Percentiles rank a stretch among this genome's conserved stretches.
Evolutionary conservation across 2,329 filamentous ascomycete species (phyloP).

Genomic region (Stagonosporopsis cucurbitacearum): DNA sequence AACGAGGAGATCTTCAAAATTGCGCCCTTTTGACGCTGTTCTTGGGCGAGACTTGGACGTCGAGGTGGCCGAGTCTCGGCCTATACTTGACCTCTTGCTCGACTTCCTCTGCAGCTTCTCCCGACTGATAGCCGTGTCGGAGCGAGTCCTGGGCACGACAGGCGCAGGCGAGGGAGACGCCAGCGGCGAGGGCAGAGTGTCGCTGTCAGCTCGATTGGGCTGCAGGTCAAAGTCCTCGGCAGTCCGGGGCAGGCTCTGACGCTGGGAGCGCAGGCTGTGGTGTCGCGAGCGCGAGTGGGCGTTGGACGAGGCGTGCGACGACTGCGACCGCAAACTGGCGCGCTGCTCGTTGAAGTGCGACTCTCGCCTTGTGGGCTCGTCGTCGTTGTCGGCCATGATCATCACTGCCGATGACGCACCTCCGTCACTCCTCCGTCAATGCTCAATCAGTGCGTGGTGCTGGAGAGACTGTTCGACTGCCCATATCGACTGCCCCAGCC

Average conservation of each 20-base stretch:
- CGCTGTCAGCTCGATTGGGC: constrained; percentile 23
- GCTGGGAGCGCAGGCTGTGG: constrained; percentile 13
- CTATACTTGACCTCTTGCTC: constrained; percentile 20
- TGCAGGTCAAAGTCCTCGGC: constrained; percentile 6
- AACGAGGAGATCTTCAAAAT: constrained; percentile 20
- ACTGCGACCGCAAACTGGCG: constrained; percentile 33
- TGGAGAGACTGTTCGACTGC: too few species aligned
- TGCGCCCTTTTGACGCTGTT: constrained; percentile 17
- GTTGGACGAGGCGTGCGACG: constrained; percentile 23
- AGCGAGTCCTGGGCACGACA: constrained; percentile 11
- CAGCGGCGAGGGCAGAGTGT: constrained; percentile 7
- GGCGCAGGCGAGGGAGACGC: constrained; percentile 22
- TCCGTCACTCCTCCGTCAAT: background rate
- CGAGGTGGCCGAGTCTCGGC: constrained; percentile 7
- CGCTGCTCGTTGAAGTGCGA: constrained; percentile 46
- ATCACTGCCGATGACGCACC: constrained; percentile 6
- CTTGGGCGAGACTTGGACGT: constrained; percentile 12
- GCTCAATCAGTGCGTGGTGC: background rate
- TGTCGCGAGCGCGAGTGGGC: constrained; percentile 23
- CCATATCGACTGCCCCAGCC: too few species aligned
- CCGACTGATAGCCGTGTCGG: background rate
- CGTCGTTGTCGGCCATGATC: constrained; percentile 36
- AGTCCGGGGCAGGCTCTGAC: constrained; percentile 7
- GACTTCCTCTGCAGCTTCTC: constrained; percentile 14
- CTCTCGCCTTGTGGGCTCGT: constrained; percentile 35